Base-by-base conservation (phyloP, 1,284 basidiomycete species). In the Farysia itapuensis region DNA sequence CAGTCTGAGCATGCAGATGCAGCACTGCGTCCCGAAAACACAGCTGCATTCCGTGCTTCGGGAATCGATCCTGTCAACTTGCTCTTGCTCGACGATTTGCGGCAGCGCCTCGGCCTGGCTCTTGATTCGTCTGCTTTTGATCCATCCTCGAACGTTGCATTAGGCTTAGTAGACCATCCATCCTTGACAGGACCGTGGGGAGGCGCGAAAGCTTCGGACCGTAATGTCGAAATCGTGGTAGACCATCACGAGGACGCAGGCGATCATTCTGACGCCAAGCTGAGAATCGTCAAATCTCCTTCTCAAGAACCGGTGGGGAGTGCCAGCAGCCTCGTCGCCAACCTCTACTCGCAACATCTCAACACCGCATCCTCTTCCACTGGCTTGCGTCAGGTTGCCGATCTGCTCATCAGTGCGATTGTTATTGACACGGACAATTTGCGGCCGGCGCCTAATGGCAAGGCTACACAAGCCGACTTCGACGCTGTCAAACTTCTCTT, bases 191-290 rank as follows among this genome's bases (percentile, higher is more conserved):
- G 48, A 6, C 53, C 53, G 1, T 71, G 69, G 69, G 56, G 59
- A 11, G 51, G 43, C 18, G 42, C 40, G 3, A 48, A 33, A 25
- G 54, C 52, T 0, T 13, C 24, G 13, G 42, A 61, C 14, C 46
- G 65, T 6, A 77, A 78, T 8, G 90, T 97, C 4, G 80, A 84
- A 1, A 85, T 87, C 2, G 81, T 97, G 39, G 79, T 98, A n/a
- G 94, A 98, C 76, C 94, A 98, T 74, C 93, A 98, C 76, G 85
- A 83, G 31, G 92, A 97, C 77, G 92, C 93, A 64, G 81, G 82
- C 0, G 78, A 82, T 3, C 84, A 94, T 74, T 72, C 72, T 5
- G 45, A 67, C 25, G 81, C 70, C 14, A 34, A 44, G 16, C 30
- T 73, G 41, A 43, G 72, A 9, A 54, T 70, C 25, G 39, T 75